Percentiles rank a stretch among this genome's conserved stretches.
These are phyloP conservation scores for Wakefieldia striispora DNA, from an alignment of 768 basidiomycete genomes.

Conservation along the genomic window DNA sequence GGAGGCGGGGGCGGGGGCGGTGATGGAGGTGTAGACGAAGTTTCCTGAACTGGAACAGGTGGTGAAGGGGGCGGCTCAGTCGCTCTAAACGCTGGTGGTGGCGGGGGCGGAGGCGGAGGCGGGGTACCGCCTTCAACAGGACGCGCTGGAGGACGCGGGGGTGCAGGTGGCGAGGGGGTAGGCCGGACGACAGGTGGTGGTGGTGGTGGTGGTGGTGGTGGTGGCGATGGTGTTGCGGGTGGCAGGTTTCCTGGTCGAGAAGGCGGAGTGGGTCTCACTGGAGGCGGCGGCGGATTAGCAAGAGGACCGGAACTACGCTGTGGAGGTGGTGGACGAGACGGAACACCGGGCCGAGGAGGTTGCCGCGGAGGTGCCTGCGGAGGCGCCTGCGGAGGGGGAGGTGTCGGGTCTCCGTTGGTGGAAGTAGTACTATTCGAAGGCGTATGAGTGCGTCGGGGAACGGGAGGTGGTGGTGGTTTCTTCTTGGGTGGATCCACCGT, in stretches of 20 bases:
- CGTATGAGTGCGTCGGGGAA: constrained; percentile 31
- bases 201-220: constrained; percentile 34
- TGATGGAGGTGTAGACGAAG: too few relatives aligned
- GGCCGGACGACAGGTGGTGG: constrained; percentile 18
- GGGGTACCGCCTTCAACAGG: constrained; percentile 25
- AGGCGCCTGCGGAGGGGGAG: too few relatives aligned
- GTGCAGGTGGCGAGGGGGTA: too few relatives aligned
- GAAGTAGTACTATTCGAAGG: constrained; percentile 24
- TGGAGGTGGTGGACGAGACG: constrained; percentile 20
- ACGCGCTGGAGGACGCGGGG: constrained; percentile 36
- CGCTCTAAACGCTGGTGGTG: constrained; percentile 24
- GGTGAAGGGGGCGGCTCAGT: constrained; percentile 38
- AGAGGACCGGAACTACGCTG: constrained; percentile 31
- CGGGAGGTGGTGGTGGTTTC: constrained; percentile 40
- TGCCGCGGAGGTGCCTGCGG: too few relatives aligned
- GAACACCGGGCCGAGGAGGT: constrained; percentile 14
- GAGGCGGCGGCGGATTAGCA: constrained; percentile 29
- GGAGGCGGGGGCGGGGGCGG: too few relatives aligned
- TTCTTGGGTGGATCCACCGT: constrained; percentile 43
- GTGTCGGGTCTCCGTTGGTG: too few relatives aligned
- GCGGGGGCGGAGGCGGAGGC: constrained; percentile 33
- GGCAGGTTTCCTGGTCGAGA: constrained; percentile 33
- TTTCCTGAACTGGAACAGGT: constrained; percentile 32
- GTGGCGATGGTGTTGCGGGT: too few relatives aligned
- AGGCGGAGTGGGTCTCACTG: constrained; percentile 36